Conservation (phyloP, 2,329 filamentous ascomycete species). For the Aspergillus felis region DNA sequence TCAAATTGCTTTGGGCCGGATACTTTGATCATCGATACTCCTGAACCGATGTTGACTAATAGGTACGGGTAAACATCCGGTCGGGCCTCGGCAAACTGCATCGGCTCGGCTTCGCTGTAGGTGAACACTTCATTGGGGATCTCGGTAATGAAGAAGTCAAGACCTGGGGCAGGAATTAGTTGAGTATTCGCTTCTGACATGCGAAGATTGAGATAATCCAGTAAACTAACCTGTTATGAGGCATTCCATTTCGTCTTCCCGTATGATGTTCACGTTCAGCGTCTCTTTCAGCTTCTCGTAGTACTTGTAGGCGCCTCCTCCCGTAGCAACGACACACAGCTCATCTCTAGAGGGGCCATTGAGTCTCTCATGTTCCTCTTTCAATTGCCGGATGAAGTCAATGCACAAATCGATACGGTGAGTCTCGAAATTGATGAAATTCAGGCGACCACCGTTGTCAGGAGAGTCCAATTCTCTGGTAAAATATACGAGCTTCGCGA, state of each 20-base stretch:
- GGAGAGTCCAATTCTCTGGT: slow-evolving; percentile 77
- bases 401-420: slow-evolving; percentile 91
- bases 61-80: slow-evolving; percentile 94
- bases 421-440: slow-evolving; percentile 95
- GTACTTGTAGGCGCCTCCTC: slow-evolving; percentile 93
- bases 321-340: slow-evolving; percentile 90
- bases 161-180: slow-evolving; percentile 50
- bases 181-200: background rate
- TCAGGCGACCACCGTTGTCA: slow-evolving; percentile 81
- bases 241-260: slow-evolving; percentile 98
- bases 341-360: slow-evolving; percentile 68
- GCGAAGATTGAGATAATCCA: background rate
- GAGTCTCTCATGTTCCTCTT: slow-evolving; percentile 72
- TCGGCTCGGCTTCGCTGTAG: slow-evolving; percentile 84
- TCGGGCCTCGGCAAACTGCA: slow-evolving; percentile 76
- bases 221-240: slow-evolving; percentile 73
- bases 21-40: slow-evolving; percentile 96
- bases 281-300: slow-evolving; percentile 85
- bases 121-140: slow-evolving; percentile 97
- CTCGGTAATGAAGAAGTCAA: slow-evolving; percentile 98
- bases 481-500: slow-evolving; percentile 97
- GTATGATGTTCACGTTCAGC: slow-evolving; percentile 79
- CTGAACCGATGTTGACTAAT: slow-evolving; percentile 95
- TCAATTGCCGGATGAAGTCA: slow-evolving; percentile 81
- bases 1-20: slow-evolving; percentile 81